Evolutionary conservation across 2,329 filamentous ascomycete genomes (phyloP), one percentile per base, ranked within the genome.

Genomic region (Paecilomyces sp.): DNA sequence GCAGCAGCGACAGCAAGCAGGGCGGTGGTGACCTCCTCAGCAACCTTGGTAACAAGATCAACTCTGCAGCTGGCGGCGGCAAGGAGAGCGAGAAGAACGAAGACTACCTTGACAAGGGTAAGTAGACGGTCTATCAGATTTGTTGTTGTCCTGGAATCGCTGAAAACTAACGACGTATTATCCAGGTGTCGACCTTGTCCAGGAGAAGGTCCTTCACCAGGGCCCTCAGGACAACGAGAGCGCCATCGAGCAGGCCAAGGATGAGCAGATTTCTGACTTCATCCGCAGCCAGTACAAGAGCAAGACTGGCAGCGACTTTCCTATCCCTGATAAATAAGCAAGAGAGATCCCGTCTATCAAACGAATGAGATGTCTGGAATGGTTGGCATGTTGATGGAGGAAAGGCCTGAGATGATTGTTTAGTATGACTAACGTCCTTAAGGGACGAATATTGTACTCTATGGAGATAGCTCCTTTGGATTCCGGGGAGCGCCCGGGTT

Each of bases 211-310:
- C 71, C 70, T 94, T 15, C 85, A 86, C 41, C 79, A 85, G 65
- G 90, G 90, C 18, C 70, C 83, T 54, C 90, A 94, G 78, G 79
- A 83, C 76, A 90, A 91, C 71, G 88, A 88, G 74, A 80, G 75
- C 56, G 90, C 90, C 4, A 70, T 86, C 22, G 91, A 95, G 77
- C 90, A 95, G 77, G 88, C 88, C 67, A 92, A 93, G 79, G 91
- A 94, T n/a, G 51, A 53, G 22, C 24, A 25, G 13, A 53, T 53
- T 6, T 7, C 51, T 9, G 11, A 53, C 51, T 75, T 71, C 28
- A 60, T 75, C 1, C 66, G 67, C 57, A 66, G 71, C 9, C 68
- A 67, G 57, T 65, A 74, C 56, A 66, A 62, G 61, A 74, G 68
- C 24, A 64, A 60, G 3, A 13, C 51, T 12, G 51, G 51, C 12